Evolutionary conservation across 768 basidiomycete species (phyloP).

Genomic region (Boletellus sp.): DNA sequence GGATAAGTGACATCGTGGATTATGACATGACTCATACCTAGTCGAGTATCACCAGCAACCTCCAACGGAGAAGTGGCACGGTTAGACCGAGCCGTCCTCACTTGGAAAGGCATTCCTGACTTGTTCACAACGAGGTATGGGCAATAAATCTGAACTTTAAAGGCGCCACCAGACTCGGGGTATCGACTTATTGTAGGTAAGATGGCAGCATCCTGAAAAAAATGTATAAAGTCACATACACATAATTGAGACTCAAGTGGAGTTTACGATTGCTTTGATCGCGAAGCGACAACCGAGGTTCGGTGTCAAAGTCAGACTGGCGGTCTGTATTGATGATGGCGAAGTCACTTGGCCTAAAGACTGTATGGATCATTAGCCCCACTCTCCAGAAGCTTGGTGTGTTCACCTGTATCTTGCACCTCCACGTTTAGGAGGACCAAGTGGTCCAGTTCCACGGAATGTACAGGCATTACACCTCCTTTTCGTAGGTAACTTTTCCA

Average conservation of each 20-base stretch:
- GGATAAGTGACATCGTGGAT: constrained; percentile 16
- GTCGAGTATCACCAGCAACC: constrained; percentile 75
- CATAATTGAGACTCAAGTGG: constrained; percentile 81
- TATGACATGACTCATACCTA: constrained; percentile 39
- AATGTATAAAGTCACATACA: constrained; percentile 51
- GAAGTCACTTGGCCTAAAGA: constrained; percentile 92
- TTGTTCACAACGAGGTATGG: constrained; percentile 93
- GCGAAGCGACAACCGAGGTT: constrained; percentile 64
- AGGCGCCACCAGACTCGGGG: constrained; percentile 89
- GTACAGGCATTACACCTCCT: constrained; percentile 94
- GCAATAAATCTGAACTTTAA: constrained; percentile 91
- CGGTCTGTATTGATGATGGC: constrained; percentile 95
- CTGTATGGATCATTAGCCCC: constrained; percentile 36
- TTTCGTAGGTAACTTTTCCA: constrained; percentile 91
- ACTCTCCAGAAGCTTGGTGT: background rate
- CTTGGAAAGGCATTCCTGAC: constrained; percentile 77
- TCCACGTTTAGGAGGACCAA: constrained; percentile 86
- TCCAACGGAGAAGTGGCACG: constrained; percentile 66
- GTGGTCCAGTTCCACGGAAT: constrained; percentile 90
- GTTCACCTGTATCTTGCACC: constrained; percentile 82
- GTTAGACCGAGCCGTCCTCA: constrained; percentile 60
- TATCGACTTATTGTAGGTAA: constrained; percentile 49
- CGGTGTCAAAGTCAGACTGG: constrained; percentile 83
- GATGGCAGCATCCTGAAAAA: background rate
- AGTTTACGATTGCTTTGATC: constrained; percentile 76